Evolutionary conservation across 148 eudicot genomes (phyloP), one percentile per base, ranked within the genome.

Genomic region (Polygonum aviculare): DNA sequence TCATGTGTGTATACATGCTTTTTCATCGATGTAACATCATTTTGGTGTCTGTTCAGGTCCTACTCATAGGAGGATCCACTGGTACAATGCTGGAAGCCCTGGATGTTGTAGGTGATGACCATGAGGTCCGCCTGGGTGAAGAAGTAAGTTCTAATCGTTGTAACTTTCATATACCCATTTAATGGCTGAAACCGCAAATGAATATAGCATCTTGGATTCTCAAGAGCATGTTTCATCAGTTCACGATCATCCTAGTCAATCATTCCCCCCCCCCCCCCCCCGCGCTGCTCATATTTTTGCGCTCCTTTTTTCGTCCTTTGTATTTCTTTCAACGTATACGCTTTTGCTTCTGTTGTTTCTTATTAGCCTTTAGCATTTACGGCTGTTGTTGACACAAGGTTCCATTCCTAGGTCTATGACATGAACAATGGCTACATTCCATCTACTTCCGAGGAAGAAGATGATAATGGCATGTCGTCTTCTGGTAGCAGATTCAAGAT

Each of bases 61-160:
- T 95, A 81, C 82, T 95, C 77, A 95, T 95, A 76, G 99, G 99
- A 80, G 99, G 99, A 79, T 90, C 99, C 75, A 95, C 99, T 11
- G 99, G 99, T 76, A 93, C 99, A 77, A 95, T 95, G 99, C 86
- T 95, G 74, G 99, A 95, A 87, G 91, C 96, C 70, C 82, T 95
- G 73, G 79, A 95, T 75, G 99, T 95, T 75, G 86, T 95, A 33
- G 99, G 99, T 78, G 99, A 93, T 76, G 83, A 54, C 44, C 83
- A 77, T 76, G 97, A 91, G 62, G 83, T 71, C 75, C 87, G 81
- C 54, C 63, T 88, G 80, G 86, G 76, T 39, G 98, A 89, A 76
- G 99, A 89, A 76, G 99, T 90, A 90, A 89, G 92, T 88, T 69
- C 52, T 47, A 74, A n/a, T 12, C 26, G 26, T 72, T 15, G 22